These are phyloP conservation scores for Saturnispora ahearnii DNA, from an alignment of 805 yeast genomes.

Conservation along the genomic window DNA sequence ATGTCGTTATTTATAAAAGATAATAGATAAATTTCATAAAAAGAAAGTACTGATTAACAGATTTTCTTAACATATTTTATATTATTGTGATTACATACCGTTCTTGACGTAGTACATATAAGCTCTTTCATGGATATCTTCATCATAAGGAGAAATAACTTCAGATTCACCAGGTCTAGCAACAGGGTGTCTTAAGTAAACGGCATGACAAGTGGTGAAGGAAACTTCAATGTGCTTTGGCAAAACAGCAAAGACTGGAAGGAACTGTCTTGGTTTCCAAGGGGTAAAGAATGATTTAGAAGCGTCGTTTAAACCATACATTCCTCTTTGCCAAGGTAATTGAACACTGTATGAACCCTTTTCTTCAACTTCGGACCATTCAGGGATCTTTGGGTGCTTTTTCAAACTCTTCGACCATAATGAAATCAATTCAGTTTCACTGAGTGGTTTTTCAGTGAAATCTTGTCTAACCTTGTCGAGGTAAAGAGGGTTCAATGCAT, in stretches of 20 bases:
- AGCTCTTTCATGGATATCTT: slow-evolving; percentile 82
- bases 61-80: background rate
- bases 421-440: slow-evolving; percentile 22
- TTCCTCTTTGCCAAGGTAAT: slow-evolving; percentile 75
- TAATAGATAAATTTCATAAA: background rate
- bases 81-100: slow-evolving; percentile 30
- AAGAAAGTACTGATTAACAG: background rate
- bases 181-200: slow-evolving; percentile 93
- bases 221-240: slow-evolving; percentile 91
- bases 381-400: slow-evolving; percentile 34
- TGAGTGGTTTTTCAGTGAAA: slow-evolving; percentile 18
- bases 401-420: slow-evolving; percentile 42
- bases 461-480: slow-evolving; percentile 27
- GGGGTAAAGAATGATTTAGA: slow-evolving; percentile 87
- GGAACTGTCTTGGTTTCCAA: slow-evolving; percentile 89
- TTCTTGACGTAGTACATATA: slow-evolving; percentile 86
- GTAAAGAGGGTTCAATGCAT: slow-evolving; percentile 27
- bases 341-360: slow-evolving; percentile 33
- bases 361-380: slow-evolving; percentile 27
- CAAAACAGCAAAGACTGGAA: slow-evolving; percentile 84
- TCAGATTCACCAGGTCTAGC: slow-evolving; percentile 96
- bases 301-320: slow-evolving; percentile 74
- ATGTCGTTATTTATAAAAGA: background rate
- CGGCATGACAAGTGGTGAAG: slow-evolving; percentile 88
- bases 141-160: slow-evolving; percentile 82